phyloP scores from a whole-genome alignment of 2,329 filamentous ascomycete genomes.

The Xylaria sp. region DNA sequence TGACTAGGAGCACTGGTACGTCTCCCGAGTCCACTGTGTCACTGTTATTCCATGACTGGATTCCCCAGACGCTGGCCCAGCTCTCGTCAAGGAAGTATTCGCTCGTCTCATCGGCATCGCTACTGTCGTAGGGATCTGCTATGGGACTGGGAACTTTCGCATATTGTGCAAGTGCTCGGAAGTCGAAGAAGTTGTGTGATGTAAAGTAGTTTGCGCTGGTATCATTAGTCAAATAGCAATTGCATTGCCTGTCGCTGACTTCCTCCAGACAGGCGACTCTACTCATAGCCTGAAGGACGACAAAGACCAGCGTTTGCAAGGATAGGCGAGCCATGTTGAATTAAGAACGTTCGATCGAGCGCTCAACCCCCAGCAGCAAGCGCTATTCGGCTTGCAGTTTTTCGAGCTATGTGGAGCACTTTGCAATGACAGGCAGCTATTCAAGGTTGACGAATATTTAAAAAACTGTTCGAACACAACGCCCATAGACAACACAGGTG shows the following conservation, averaged over 20 bases:
- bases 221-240: constrained; percentile 62
- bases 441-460: neutral
- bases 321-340: constrained; percentile 35
- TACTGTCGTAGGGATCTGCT: constrained; percentile 46
- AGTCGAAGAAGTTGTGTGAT: constrained; percentile 63
- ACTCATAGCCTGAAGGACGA: constrained; percentile 35
- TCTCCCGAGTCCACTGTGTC: constrained; percentile 43
- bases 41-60: constrained; percentile 54
- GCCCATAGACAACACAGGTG: neutral
- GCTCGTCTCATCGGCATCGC: constrained; percentile 46
- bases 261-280: constrained; percentile 40
- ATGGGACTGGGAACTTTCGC: constrained; percentile 50
- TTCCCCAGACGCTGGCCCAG: constrained; percentile 50
- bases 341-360: constrained; percentile 16
- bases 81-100: constrained; percentile 48
- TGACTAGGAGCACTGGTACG: constrained; percentile 53
- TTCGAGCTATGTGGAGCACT: neutral
- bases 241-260: constrained; percentile 51
- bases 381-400: neutral
- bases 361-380: neutral
- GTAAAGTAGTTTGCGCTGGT: constrained; percentile 57
- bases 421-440: neutral
- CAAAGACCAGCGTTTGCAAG: constrained; percentile 34
- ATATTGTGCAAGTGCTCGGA: constrained; percentile 56
- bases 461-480: neutral